Conservation (phyloP, 768 basidiomycete species). For the Tephrocybe sp. region DNA sequence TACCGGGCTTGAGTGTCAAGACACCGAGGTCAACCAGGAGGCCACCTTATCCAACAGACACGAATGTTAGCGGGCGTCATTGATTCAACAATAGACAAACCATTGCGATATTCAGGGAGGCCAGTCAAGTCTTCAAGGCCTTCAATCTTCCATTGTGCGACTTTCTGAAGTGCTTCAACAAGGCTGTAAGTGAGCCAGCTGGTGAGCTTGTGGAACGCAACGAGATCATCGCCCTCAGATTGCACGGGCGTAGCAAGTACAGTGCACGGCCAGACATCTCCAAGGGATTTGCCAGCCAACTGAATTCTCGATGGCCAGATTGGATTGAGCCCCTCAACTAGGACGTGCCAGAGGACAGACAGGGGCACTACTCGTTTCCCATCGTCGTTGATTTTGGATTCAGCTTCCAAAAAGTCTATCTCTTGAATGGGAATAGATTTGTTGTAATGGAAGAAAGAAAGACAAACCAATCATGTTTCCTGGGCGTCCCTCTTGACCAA, state of each 20-base stretch:
- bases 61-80: not conserved
- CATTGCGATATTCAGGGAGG: slow-evolving; percentile 94
- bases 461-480: slow-evolving; percentile 76
- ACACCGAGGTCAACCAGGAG: slow-evolving; percentile 85
- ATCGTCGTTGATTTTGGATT: slow-evolving; percentile 43
- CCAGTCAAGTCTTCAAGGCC: slow-evolving; percentile 88
- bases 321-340: slow-evolving; percentile 79
- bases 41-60: slow-evolving; percentile 55
- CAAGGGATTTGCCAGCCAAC: slow-evolving; percentile 70
- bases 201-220: slow-evolving; percentile 96
- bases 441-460: not conserved
- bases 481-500: slow-evolving; percentile 73
- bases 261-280: slow-evolving; percentile 92
- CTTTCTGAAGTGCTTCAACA: slow-evolving; percentile 77
- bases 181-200: slow-evolving; percentile 93
- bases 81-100: slow-evolving; percentile 31
- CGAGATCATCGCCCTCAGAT: slow-evolving; percentile 65
- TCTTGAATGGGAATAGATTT: not conserved
- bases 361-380: slow-evolving; percentile 59
- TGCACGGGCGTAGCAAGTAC: slow-evolving; percentile 32
- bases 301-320: slow-evolving; percentile 87
- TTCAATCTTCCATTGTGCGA: slow-evolving; percentile 79
- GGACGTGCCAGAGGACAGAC: slow-evolving; percentile 74
- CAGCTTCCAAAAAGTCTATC: slow-evolving; percentile 66
- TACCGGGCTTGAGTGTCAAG: slow-evolving; percentile 60